Conservation (phyloP, 805 yeast genomes). For the Blastobotrys muscicola region DNA sequence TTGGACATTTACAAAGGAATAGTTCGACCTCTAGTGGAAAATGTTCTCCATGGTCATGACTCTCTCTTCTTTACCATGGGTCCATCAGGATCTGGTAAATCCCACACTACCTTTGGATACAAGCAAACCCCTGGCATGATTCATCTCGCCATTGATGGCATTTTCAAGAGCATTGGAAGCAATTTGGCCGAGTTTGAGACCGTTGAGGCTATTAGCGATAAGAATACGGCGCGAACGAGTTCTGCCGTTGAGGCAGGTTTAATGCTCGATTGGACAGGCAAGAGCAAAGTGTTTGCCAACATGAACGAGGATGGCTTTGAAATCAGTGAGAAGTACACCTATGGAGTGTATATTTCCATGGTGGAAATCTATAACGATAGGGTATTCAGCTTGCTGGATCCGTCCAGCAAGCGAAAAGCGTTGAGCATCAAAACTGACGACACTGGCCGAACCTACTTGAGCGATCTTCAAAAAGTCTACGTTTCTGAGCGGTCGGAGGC, state of each 20-base stretch:
- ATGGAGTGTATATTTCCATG: slow-evolving; percentile 41
- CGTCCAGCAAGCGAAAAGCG: slow-evolving; percentile 10
- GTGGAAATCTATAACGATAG: slow-evolving; percentile 45
- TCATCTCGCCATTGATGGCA: slow-evolving; percentile 28
- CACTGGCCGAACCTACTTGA: slow-evolving; percentile 38
- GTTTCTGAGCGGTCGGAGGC: slow-evolving; percentile 33
- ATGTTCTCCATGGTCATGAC: slow-evolving; percentile 29
- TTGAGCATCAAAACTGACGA: slow-evolving; percentile 30
- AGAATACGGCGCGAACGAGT: slow-evolving; percentile 11
- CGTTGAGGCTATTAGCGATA: slow-evolving; percentile 14
- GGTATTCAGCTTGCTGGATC: slow-evolving; percentile 31
- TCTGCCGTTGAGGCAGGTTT: slow-evolving; percentile 18
- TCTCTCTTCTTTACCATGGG: slow-evolving; percentile 41
- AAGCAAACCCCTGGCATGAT: slow-evolving; percentile 30
- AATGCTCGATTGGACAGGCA: slow-evolving; percentile 15
- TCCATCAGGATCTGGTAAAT: slow-evolving; percentile 45
- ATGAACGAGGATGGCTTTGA: slow-evolving; percentile 5
- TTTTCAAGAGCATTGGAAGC: slow-evolving; percentile 25
- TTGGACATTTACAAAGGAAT: slow-evolving; percentile 30
- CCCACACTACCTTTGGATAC: slow-evolving; percentile 24
- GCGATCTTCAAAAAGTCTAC: slow-evolving; percentile 33
- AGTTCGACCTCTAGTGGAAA: slow-evolving; percentile 27
- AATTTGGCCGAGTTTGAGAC: slow-evolving; percentile 17
- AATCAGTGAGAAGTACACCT: slow-evolving; percentile 11
- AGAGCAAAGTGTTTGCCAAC: slow-evolving; percentile 1